Base-by-base conservation (phyloP, 2,329 filamentous ascomycete species). In the Fusarium floridanum region DNA sequence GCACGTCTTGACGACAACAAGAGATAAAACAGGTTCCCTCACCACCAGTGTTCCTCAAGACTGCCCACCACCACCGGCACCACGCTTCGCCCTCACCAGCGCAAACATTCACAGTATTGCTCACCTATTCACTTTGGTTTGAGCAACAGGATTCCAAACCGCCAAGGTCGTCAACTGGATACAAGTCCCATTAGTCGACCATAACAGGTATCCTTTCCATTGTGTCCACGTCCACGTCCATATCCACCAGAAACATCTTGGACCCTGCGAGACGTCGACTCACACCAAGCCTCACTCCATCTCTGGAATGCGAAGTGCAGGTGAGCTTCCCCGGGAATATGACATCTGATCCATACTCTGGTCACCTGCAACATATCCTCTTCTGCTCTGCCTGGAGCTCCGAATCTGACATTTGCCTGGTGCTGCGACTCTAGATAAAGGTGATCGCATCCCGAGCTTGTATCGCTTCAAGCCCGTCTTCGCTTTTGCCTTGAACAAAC, bases 221-320 rank as follows among this genome's bases (percentile, higher is more conserved):
- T 43, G 45, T 62, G 50, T 66, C 67, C 39, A 66, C 59, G 50
- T 32, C 48, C 48, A 32, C 17, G 24, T 29, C 36, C 60, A 64
- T 56, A 50, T 64, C 24, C 61, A 67, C 56, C 70, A 71, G 68
- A 66, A 71, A 67, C 67, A 68, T 78, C 71, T 74, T 70, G 76
- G 68, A 74, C 66, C 65, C 57, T 63, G 68, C 71, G 66, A 78
- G 71, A 72, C 72, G 61, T 60, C 34, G 64, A 63, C 64, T 66
- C 62, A 70, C 62, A 70, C 53, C 68, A 72, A 73, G 70, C 71
- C 75, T 78, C 67, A 62, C 69, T 67, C 45, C 50, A 55, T 71
- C 64, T 68, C 73, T 78, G 77, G 77, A 78, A 79, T 79, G 77
- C 75, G 61, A 78, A 75, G 77, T 76, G 68, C 66, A 77, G 77